Evolutionary conservation across 345 rosid genomes (phyloP).

Genomic region (Pistacia vera): DNA sequence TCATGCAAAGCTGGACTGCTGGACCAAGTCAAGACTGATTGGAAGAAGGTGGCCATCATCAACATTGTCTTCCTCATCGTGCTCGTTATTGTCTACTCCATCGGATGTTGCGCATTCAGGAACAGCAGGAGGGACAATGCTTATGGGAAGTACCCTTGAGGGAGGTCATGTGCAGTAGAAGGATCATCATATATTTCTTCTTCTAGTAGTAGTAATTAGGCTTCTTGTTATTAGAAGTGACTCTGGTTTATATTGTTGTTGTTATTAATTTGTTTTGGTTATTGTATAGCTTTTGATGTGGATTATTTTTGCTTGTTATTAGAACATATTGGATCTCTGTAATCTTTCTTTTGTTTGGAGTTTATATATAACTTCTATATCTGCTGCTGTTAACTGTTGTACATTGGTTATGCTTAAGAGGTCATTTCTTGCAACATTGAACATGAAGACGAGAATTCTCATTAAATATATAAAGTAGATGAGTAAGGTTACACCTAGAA

Average conservation of each 20-base stretch:
- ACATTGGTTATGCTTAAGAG: no score
- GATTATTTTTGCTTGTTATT: constrained; percentile 7
- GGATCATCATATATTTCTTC: neutral
- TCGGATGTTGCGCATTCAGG: constrained; percentile 86
- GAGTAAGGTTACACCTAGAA: no score
- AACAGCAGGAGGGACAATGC: constrained; percentile 65
- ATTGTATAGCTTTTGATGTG: constrained; percentile 4
- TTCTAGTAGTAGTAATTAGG: constrained; percentile 6
- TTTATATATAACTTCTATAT: neutral
- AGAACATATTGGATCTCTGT: neutral
- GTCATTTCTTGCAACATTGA: no score
- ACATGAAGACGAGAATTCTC: no score
- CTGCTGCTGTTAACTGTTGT: no score
- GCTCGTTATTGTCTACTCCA: constrained; percentile 66
- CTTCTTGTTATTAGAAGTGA: neutral
- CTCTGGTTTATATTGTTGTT: neutral
- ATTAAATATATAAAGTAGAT: no score
- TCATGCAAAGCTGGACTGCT: constrained; percentile 92
- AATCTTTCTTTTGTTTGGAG: neutral
- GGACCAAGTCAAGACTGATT: constrained; percentile 63
- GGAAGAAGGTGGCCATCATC: constrained; percentile 75
- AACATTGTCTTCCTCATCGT: constrained; percentile 70
- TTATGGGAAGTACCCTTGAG: constrained; percentile 28
- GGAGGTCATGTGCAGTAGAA: constrained; percentile 9
- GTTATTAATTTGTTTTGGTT: neutral